phyloP scores from a whole-genome alignment of 495 filamentous ascomycete genomes.

The Hyaloscypha bicolor region DNA sequence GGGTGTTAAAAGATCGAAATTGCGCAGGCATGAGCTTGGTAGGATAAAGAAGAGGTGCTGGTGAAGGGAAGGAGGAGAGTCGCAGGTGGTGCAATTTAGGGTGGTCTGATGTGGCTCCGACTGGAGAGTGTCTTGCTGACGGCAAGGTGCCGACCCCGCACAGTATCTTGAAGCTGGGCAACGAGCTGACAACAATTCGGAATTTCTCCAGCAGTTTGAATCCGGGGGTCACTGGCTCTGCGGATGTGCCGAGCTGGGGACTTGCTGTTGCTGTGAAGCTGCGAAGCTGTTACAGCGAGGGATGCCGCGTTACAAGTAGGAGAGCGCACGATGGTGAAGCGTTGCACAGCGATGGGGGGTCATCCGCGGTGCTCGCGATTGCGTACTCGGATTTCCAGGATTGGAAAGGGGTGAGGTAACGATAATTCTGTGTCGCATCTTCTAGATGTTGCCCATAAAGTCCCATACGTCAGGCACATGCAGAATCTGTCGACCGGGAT shows the following conservation, averaged over 20 bases:
- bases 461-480: conserved; percentile 28
- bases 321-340: neutral
- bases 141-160: neutral
- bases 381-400: neutral
- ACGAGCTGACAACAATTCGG: neutral
- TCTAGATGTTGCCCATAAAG: conserved; percentile 8
- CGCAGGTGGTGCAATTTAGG: neutral
- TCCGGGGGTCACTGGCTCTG: neutral
- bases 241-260: neutral
- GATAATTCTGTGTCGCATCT: conserved; percentile 9
- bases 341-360: conserved; percentile 16
- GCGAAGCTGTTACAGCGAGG: neutral
- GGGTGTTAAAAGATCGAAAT: conserved; percentile 16
- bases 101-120: neutral
- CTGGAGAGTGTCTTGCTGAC: neutral
- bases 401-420: conserved; percentile 11
- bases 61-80: neutral
- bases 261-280: neutral
- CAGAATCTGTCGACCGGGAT: conserved; percentile 21
- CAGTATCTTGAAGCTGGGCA: neutral
- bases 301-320: neutral
- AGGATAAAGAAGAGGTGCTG: neutral
- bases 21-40: conserved; percentile 30
- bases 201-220: neutral
- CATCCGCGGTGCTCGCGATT: conserved; percentile 15